Evolutionary conservation across 768 basidiomycete species (phyloP).

Genomic region (Cubamyces lactineus): DNA sequence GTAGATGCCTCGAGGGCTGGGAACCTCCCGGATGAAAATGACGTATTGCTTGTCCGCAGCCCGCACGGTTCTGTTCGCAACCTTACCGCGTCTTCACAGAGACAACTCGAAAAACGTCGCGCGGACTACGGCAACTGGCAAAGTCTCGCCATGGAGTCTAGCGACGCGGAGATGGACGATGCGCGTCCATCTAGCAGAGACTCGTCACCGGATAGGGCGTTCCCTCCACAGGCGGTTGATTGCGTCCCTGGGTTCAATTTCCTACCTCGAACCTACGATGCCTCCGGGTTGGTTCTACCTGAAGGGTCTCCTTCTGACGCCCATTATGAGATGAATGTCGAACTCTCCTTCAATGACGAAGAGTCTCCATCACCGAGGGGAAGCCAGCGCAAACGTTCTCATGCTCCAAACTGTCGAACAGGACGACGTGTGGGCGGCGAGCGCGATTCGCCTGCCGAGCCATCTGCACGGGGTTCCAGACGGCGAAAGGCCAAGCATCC

Average conservation of each 20-base stretch:
- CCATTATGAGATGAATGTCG: neutral
- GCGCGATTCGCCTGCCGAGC: too few relatives aligned
- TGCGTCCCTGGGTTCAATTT: neutral
- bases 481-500: too few relatives aligned
- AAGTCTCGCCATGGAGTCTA: constrained; percentile 14
- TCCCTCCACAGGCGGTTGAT: neutral
- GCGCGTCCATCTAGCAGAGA: constrained; percentile 15
- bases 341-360: neutral
- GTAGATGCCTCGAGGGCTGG: neutral
- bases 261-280: neutral
- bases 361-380: neutral
- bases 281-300: neutral
- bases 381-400: neutral
- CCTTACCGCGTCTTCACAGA: neutral
- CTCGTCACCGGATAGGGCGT: constrained; percentile 8
- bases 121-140: constrained; percentile 23
- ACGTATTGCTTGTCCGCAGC: neutral
- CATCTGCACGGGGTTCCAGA: too few relatives aligned
- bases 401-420: neutral
- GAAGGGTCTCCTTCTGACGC: neutral
- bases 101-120: neutral
- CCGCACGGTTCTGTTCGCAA: constrained; percentile 9
- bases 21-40: neutral
- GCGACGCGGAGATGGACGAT: constrained; percentile 15
- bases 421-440: neutral